Conservation (phyloP, 2,329 filamentous ascomycete genomes). For the Shiraia bambusicola region DNA sequence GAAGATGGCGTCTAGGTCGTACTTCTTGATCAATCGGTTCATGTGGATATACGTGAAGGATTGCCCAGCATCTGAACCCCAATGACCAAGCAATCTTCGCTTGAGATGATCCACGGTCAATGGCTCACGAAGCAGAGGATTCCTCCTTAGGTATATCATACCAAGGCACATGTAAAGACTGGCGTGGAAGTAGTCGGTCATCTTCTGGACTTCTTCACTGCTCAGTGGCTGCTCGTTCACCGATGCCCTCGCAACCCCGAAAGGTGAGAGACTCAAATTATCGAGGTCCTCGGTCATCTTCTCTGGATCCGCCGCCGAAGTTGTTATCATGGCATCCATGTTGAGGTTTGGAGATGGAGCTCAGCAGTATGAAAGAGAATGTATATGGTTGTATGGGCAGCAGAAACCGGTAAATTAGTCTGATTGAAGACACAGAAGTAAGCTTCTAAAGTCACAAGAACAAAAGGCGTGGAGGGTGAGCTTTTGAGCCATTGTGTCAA, state of each 20-base stretch:
- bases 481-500: constrained; percentile 5
- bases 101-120: constrained; percentile 72
- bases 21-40: constrained; percentile 80
- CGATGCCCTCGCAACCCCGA: constrained; percentile 66
- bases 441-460: constrained; percentile 3
- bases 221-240: constrained; percentile 62
- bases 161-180: constrained; percentile 74
- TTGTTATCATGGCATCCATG: constrained; percentile 29
- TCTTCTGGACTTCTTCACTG: constrained; percentile 66
- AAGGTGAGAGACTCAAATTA: constrained; percentile 55
- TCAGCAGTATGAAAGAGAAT: background rate
- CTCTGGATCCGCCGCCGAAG: constrained; percentile 24
- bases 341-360: constrained; percentile 4
- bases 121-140: constrained; percentile 70
- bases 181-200: constrained; percentile 72
- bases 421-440: constrained; percentile 4
- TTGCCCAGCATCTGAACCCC: constrained; percentile 78
- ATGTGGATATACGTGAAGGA: constrained; percentile 81
- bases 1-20: constrained; percentile 71
- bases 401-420: constrained; percentile 5
- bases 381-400: constrained; percentile 6
- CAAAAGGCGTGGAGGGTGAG: constrained; percentile 5
- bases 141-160: constrained; percentile 77
- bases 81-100: constrained; percentile 72
- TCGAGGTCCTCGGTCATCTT: constrained; percentile 32